These are phyloP conservation scores for Pseudotsuga menziesii DNA, from an alignment of 75 land plant species.

Conservation along the genomic window DNA sequence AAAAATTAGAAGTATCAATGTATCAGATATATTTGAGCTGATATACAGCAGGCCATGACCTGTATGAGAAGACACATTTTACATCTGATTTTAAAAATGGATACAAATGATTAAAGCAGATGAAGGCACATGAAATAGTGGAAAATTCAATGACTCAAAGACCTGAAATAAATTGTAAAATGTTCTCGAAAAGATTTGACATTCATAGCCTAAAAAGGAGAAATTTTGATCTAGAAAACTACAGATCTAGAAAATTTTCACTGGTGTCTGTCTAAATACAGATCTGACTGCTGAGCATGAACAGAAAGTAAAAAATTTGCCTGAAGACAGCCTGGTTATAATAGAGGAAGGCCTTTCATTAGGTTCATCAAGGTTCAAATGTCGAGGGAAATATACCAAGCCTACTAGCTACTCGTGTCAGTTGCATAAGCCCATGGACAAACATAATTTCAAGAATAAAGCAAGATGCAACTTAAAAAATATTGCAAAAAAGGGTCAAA, in stretches of 20 bases:
- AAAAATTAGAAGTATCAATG: not conserved
- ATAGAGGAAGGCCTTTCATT: not conserved
- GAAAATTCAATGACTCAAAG: not conserved
- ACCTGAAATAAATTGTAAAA: not conserved
- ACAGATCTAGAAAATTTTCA: not conserved
- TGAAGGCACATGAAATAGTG: not conserved
- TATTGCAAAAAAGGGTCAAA: not conserved
- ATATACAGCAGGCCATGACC: not conserved
- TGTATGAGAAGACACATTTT: not conserved
- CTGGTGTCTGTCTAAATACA: not conserved
- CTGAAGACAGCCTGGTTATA: too few relatives aligned
- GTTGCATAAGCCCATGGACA: not conserved
- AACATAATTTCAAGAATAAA: not conserved
- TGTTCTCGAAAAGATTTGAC: not conserved
- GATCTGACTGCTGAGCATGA: not conserved
- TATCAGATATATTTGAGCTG: not conserved
- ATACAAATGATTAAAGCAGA: not conserved
- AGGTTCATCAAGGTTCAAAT: not conserved
- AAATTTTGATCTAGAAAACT: not conserved
- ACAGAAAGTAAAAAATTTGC: not conserved
- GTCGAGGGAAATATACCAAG: not conserved
- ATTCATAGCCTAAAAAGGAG: not conserved
- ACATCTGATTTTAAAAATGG: not conserved
- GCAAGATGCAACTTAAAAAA: not conserved
- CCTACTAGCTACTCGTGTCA: not conserved